These are phyloP conservation scores for Talaromyces islandicus DNA, from an alignment of 2,329 filamentous ascomycete species.

Conservation along the genomic window DNA sequence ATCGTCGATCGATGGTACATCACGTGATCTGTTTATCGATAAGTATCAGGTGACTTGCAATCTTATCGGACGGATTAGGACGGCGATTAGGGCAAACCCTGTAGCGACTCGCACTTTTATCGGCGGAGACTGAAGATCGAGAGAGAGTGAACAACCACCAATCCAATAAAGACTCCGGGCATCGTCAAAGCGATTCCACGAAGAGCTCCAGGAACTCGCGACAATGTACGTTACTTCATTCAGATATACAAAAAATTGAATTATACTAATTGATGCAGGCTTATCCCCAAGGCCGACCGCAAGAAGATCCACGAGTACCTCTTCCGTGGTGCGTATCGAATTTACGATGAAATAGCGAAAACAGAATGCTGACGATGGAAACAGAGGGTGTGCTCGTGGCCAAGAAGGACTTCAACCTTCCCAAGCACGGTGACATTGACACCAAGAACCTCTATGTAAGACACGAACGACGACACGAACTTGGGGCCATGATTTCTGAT, in stretches of 20 bases:
- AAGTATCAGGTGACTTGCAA: constrained; percentile 1
- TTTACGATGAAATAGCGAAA: constrained; percentile 4
- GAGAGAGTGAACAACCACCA: constrained; percentile 28
- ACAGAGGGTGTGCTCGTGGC: constrained; percentile 81
- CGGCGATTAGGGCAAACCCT: constrained; percentile 11
- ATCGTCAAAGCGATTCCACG: constrained; percentile 50
- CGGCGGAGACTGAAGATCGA: constrained; percentile 18
- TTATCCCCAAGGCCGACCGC: constrained; percentile 99
- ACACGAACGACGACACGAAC: not conserved
- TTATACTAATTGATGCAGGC: constrained; percentile 49
- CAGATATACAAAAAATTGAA: not conserved
- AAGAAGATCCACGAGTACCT: constrained; percentile 99
- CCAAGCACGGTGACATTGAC: constrained; percentile 97
- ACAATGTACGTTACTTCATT: constrained; percentile 39
- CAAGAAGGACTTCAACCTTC: constrained; percentile 98
- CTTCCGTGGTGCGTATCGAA: constrained; percentile 66
- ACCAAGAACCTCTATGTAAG: constrained; percentile 94
- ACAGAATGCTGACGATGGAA: not conserved
- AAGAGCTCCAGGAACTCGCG: constrained; percentile 49
- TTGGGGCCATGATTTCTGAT: not conserved
- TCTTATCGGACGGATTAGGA: not conserved
- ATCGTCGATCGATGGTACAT: not conserved
- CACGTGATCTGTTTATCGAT: not conserved
- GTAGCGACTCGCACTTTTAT: constrained; percentile 26
- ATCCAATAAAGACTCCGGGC: constrained; percentile 15